phyloP scores from a whole-genome alignment of 2,329 filamentous ascomycete genomes.

The Penicillium thymicola region DNA sequence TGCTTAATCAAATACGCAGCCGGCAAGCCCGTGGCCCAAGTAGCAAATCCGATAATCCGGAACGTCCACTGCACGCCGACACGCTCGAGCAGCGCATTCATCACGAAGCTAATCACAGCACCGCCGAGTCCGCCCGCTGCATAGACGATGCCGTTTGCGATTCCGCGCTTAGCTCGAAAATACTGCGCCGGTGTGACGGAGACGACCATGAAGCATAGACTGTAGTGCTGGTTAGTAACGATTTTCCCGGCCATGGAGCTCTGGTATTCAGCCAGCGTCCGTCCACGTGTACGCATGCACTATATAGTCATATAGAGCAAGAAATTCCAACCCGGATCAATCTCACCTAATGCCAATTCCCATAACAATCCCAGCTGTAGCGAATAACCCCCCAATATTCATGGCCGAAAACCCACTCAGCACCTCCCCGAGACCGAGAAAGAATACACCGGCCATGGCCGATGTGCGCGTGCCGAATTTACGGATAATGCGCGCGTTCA shows the following conservation, averaged over 20 bases:
- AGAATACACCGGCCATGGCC: constrained; percentile 49
- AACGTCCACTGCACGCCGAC: constrained; percentile 44
- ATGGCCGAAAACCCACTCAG: constrained; percentile 47
- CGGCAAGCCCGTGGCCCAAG: constrained; percentile 54
- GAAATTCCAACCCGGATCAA: neutral
- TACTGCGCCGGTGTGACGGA: constrained; percentile 53
- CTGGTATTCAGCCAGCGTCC: neutral
- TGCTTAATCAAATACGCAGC: constrained; percentile 51
- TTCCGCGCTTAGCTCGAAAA: constrained; percentile 52
- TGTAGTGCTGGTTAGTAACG: constrained; percentile 12
- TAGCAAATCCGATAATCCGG: constrained; percentile 48
- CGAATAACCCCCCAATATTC: constrained; percentile 49
- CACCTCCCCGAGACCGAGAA: constrained; percentile 52
- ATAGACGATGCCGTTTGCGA: constrained; percentile 51
- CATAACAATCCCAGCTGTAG: constrained; percentile 47
- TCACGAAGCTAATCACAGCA: constrained; percentile 50
- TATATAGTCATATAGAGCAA: no score
- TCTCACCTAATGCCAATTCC: constrained; percentile 39
- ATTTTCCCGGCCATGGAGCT: no score
- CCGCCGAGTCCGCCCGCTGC: constrained; percentile 54
- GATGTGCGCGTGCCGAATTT: constrained; percentile 49
- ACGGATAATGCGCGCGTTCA: constrained; percentile 52
- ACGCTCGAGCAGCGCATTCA: constrained; percentile 43
- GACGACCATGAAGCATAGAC: constrained; percentile 45
- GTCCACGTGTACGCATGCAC: neutral